Base-by-base conservation (phyloP, 1,284 basidiomycete genomes). In the Ustilago curta region DNA sequence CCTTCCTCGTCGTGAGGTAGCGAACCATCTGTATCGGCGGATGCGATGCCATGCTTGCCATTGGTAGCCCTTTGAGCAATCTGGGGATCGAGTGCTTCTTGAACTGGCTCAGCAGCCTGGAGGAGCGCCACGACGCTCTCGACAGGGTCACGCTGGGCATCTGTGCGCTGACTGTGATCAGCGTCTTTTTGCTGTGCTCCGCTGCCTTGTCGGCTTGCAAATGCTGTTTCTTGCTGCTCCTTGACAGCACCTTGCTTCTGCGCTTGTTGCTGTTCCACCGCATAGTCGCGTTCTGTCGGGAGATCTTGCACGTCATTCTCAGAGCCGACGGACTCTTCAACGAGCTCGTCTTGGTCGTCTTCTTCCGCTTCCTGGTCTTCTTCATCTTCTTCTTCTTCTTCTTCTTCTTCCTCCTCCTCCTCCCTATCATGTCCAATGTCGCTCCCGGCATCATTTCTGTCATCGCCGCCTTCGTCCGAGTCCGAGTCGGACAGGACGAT, bases 401-500 rank as follows among this genome's bases (percentile, higher is more conserved):
- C 57, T 18, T 59, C 27, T 4, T 40, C 25, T 25, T 51, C n/a
- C n/a, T n/a, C n/a, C n/a, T n/a, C n/a, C n/a, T n/a, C 57, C 42
- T 48, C 50, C 37, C 35, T 44, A 39, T 52, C 19, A 8, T 23
- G 25, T 12, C 35, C 21, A 8, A 35, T 35, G 1, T 35, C 18
- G 49, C 25, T 48, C 7, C 45, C 37, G 5, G 9, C 35, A 23
- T 9, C 12, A 18, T 27, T 35, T 6, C 16, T 11, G 9, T 53
- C 58, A 8, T 47, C 49, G 25, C 56, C 53, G 16, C 64, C 64
- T 18, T 72, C 72, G 40, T 59, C 53, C 6, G 67, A 60, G 23
- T 72, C 72, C 32, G 72, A 75, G 57, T 75, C 72, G 2, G 67
- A 75, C 8, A 75, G 57, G 4, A 75, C 72, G 44, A 75, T 75